Evolutionary conservation across 2,329 filamentous ascomycete species (phyloP), one percentile per base, ranked within the genome.

Genomic region (Xylaria arbuscula): DNA sequence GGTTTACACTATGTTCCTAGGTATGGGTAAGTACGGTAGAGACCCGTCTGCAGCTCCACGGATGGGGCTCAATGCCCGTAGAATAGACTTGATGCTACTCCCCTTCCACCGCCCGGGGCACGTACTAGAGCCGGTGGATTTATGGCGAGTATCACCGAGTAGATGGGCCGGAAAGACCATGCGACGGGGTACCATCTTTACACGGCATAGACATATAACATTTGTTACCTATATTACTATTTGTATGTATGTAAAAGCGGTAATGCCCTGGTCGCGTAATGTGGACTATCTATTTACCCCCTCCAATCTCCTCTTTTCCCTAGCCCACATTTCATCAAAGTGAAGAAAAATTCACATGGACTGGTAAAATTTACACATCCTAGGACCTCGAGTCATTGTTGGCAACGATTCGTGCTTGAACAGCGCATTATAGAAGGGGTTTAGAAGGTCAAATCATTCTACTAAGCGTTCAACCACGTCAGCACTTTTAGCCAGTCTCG

Each of bases 401-500:
- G n/a, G 24, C 19, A 28, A 22, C 38, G 38, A 59, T 59, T 69
- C 48, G 55, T 60, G 55, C 62, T 40, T 51, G 34, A 60, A 50
- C 54, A 56, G 34, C 54, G n/a, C 28, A 28, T 50, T 58, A 48
- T 48, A 36, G 17, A 48, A 55, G 32, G 57, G 22, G 63, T 55
- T 62, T 57, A 59, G 38, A 56, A 47, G 51, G 36, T 60, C 47
- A 24, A 54, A 60, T 28, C 54, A 59, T 58, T 63, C 62, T 54
- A 62, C 58, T 22, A 17, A 62, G 11, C 55, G 48, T 36, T 62
- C 58, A 65, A 68, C 58, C 68, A 68, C 68, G 68, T 70, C 65
- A 70, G 65, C 68, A 68, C 40, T 59, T 68, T 68, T 68, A 68
- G 65, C 68, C 66, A 65, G 65, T 66, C 55, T 68, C 65, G 66